Evolutionary conservation across 2,329 filamentous ascomycete genomes (phyloP), one percentile per base, ranked within the genome.

Genomic region (Xylariomycetidae sp.): DNA sequence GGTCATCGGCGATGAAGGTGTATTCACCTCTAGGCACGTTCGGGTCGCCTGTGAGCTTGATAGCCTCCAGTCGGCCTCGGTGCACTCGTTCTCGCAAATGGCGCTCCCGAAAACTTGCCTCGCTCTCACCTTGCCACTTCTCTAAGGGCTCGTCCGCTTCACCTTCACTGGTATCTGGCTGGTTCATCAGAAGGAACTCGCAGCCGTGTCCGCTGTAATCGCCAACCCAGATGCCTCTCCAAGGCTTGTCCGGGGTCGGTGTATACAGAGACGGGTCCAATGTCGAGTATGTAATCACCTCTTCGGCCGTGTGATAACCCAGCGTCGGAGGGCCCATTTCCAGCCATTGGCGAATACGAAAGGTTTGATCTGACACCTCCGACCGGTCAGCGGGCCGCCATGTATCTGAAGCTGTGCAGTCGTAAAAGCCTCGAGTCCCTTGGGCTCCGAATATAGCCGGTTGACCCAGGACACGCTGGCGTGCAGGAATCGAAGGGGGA

Each of bases 41-140:
- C 0, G 82, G 78, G 51, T 98, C 90, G 1, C 90, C 90, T 0
- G 90, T 96, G 20, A 98, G 64, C 56, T 96, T 96, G 52, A 95
- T 79, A 0, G 84, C 90, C 56, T 89, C 79, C 4, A 96, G 58
- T 2, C 78, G 34, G 4, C 87, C 86, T 10, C 66, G 68, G 44
- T 84, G 77, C 1, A 76, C 63, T 10, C 63, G 60, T 17, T 66
- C 64, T 8, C 20, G 20, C 2, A 56, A 50, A 30, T 66, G 65
- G 13, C 72, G 63, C 22, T 51, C 47, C 20, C 66, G 50, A 54
- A 65, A 75, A n/a, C 59, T 60, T 8, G 61, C 58, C 12, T 65
- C 57, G 5, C 61, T 60, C 46, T 80, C 72, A 10, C 47, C 49
- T 1, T 59, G 52, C 7, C 44, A 34, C 28, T 60, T 63, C 5